Evolutionary conservation across 1,284 basidiomycete species (phyloP).

Genomic region (Trichosporon ovoides): DNA sequence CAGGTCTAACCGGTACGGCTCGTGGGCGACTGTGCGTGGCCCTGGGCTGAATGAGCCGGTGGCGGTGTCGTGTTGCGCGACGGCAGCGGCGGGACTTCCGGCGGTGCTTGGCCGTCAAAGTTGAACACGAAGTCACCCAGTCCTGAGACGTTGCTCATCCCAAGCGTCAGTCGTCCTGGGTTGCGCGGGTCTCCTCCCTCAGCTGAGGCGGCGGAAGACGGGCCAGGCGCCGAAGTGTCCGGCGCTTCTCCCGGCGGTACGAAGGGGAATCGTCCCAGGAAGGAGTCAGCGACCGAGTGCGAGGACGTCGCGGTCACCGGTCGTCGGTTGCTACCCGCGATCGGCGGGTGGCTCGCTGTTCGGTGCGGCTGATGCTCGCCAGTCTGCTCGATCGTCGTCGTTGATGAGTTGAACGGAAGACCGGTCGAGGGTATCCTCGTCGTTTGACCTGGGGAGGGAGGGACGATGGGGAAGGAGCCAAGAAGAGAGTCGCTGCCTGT

Average conservation of each 20-base stretch:
- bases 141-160: slow-evolving; percentile 37
- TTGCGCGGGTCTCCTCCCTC: background rate
- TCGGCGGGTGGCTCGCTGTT: slow-evolving; percentile 5
- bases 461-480: slow-evolving; percentile 44
- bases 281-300: slow-evolving; percentile 38
- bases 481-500: slow-evolving; percentile 41
- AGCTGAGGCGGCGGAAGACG: background rate
- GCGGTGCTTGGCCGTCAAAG: slow-evolving; percentile 19
- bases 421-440: background rate
- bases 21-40: no score
- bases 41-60: background rate
- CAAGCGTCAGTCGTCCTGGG: slow-evolving; percentile 21
- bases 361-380: background rate
- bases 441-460: slow-evolving; percentile 22
- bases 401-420: slow-evolving; percentile 13
- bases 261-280: slow-evolving; percentile 46
- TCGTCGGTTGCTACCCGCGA: slow-evolving; percentile 5
- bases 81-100: background rate
- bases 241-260: slow-evolving; percentile 35
- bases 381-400: slow-evolving; percentile 5
- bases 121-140: slow-evolving; percentile 44
- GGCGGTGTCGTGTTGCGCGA: slow-evolving; percentile 1
- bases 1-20: background rate
- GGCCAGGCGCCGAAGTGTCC: slow-evolving; percentile 5
- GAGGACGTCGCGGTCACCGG: slow-evolving; percentile 17